These are phyloP conservation scores for Cladosporium sp. DNA, from an alignment of 2,329 filamentous ascomycete species.

Conservation along the genomic window DNA sequence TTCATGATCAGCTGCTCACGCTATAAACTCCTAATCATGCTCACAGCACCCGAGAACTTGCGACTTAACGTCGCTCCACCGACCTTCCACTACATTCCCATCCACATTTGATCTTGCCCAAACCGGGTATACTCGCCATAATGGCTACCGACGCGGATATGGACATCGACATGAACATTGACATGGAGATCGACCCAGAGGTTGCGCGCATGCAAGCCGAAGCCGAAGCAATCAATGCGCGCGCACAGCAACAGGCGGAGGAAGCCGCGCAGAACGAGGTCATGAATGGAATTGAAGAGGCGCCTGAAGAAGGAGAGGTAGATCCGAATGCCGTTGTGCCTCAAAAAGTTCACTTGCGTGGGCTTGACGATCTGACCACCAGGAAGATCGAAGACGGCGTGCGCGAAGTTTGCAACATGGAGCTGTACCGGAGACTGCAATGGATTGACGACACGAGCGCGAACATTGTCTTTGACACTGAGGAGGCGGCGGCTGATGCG, in stretches of 20 bases:
- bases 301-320: slow-evolving; percentile 30
- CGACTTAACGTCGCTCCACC: neutral
- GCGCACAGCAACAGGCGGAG: slow-evolving; percentile 24
- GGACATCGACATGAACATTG: slow-evolving; percentile 30
- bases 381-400: slow-evolving; percentile 69
- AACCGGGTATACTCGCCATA: neutral
- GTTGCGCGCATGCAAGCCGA: slow-evolving; percentile 29
- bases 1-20: neutral
- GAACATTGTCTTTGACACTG: slow-evolving; percentile 70
- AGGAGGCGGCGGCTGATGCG: slow-evolving; percentile 50
- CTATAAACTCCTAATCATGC: neutral
- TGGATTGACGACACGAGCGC: slow-evolving; percentile 94
- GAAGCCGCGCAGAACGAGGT: slow-evolving; percentile 22
- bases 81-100: neutral
- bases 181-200: slow-evolving; percentile 26
- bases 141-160: slow-evolving; percentile 26
- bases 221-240: slow-evolving; percentile 21
- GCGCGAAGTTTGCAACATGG: slow-evolving; percentile 56
- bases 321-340: slow-evolving; percentile 25
- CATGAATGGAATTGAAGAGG: slow-evolving; percentile 26
- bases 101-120: neutral
- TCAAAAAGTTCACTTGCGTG: slow-evolving; percentile 76
- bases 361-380: slow-evolving; percentile 76
- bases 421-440: slow-evolving; percentile 62
- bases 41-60: neutral